Evolutionary conservation across 495 filamentous ascomycete genomes (phyloP).

Genomic region (Hypoxylon rickii): DNA sequence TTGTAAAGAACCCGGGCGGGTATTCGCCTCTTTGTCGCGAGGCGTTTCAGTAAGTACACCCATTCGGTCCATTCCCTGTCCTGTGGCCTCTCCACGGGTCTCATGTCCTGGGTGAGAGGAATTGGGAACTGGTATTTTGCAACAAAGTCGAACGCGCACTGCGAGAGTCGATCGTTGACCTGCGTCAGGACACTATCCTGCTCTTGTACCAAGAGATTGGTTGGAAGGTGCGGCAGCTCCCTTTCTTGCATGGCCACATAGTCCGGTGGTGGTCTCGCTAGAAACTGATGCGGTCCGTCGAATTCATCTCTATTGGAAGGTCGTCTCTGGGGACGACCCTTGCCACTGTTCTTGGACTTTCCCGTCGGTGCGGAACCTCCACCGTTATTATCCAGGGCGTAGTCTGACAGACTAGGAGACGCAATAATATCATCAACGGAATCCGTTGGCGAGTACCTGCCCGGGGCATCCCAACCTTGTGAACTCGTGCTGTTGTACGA

Average conservation of each 20-base stretch:
- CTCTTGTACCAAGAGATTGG: slow-evolving; percentile 79
- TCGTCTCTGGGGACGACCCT: slow-evolving; percentile 67
- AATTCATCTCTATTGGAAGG: slow-evolving; percentile 87
- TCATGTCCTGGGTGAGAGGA: slow-evolving; percentile 76
- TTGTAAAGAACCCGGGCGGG: slow-evolving; percentile 83
- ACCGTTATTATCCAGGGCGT: slow-evolving; percentile 46
- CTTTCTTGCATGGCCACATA: slow-evolving; percentile 73
- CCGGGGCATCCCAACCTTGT: slow-evolving; percentile 46
- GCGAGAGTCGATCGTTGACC: slow-evolving; percentile 82
- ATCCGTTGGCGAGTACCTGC: slow-evolving; percentile 51
- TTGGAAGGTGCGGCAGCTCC: slow-evolving; percentile 79
- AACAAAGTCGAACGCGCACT: slow-evolving; percentile 86
- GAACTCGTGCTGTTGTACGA: slow-evolving; percentile 43
- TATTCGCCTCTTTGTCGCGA: slow-evolving; percentile 84
- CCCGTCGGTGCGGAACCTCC: slow-evolving; percentile 41
- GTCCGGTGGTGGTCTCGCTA: slow-evolving; percentile 67
- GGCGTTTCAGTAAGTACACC: slow-evolving; percentile 83
- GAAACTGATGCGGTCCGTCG: slow-evolving; percentile 80
- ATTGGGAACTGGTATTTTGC: slow-evolving; percentile 90
- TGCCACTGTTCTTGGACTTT: slow-evolving; percentile 54
- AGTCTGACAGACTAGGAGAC: slow-evolving; percentile 50
- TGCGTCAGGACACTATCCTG: slow-evolving; percentile 78
- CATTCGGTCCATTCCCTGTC: slow-evolving; percentile 92
- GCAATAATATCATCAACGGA: slow-evolving; percentile 54
- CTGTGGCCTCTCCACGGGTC: slow-evolving; percentile 74